Conservation (phyloP, 192 early-diverging fungal species). For the Martensiomyces pterosporus region DNA sequence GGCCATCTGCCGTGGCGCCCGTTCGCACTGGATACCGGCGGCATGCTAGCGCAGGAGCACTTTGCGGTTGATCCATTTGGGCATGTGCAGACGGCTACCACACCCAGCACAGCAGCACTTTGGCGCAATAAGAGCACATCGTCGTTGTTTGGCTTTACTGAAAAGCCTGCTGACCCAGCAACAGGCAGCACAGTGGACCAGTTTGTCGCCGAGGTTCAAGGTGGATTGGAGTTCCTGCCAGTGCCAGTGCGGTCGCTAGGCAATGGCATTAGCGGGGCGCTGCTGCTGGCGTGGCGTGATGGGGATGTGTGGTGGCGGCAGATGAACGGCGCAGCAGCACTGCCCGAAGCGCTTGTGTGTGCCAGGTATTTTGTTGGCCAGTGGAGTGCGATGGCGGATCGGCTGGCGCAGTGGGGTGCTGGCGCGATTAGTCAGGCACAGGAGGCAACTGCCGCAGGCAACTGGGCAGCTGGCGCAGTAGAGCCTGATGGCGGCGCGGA, state of each 20-base stretch:
- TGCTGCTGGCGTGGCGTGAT: slow-evolving; percentile 26
- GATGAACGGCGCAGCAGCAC: slow-evolving; percentile 27
- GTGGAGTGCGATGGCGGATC: slow-evolving; percentile 12
- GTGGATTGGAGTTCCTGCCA: slow-evolving; percentile 20
- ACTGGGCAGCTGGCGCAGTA: background rate
- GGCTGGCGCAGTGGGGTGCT: slow-evolving; percentile 23
- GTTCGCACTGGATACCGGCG: background rate
- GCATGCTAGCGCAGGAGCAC: background rate
- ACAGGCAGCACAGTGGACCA: background rate
- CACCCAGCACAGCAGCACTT: too few relatives aligned
- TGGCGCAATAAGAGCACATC: too few relatives aligned
- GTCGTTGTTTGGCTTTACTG: too few relatives aligned
- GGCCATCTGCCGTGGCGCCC: slow-evolving; percentile 35
- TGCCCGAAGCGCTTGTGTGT: slow-evolving; percentile 15
- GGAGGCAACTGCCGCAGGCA: background rate
- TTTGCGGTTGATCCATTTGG: too few relatives aligned
- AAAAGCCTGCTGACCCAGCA: background rate
- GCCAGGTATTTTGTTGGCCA: slow-evolving; percentile 15
- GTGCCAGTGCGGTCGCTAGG: slow-evolving; percentile 9
- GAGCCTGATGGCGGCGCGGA: background rate
- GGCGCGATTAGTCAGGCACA: background rate
- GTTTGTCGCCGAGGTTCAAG: slow-evolving; percentile 8
- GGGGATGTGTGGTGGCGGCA: slow-evolving; percentile 42
- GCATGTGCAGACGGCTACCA: too few relatives aligned
- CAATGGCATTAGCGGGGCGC: background rate